A percentile compares a stretch with the other conserved stretches of the same genome.
phyloP scores from a whole-genome alignment of 129 eudicot species.

The Rutidosis leptorrhynchoides region DNA sequence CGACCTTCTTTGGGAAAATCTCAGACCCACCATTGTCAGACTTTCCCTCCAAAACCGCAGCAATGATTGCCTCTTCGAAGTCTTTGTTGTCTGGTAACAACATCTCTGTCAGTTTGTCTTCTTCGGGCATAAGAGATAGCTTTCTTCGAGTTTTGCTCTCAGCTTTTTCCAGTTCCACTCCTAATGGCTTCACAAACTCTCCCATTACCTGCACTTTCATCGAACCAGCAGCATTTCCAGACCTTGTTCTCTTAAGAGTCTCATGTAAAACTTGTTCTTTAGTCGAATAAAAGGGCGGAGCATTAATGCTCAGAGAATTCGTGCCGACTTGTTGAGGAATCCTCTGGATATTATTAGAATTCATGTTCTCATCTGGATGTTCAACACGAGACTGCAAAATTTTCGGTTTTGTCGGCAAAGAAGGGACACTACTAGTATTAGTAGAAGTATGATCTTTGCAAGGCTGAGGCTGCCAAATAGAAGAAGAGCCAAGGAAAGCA shows the following conservation, averaged over 20 bases:
- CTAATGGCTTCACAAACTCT: no score
- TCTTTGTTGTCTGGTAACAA: conserved; percentile 69
- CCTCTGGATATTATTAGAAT: no score
- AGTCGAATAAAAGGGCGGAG: conserved; percentile 63
- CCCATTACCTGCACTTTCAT: conserved; percentile 48
- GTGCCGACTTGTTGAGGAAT: no score
- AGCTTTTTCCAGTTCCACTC: no score
- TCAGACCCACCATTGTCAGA: no score
- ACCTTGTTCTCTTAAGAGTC: conserved; percentile 77
- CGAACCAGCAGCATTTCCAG: conserved; percentile 44
- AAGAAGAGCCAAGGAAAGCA: conserved; percentile 83
- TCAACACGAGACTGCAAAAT: conserved; percentile 34
- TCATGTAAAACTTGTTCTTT: conserved; percentile 40
- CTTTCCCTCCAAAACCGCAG: conserved; percentile 83
- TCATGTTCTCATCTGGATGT: conserved; percentile 61
- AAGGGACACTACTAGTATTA: no score
- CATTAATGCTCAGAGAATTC: conserved; percentile 66
- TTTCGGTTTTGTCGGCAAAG: conserved; percentile 16
- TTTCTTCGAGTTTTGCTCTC: no score
- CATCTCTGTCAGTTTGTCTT: conserved; percentile 37
- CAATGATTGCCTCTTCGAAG: conserved; percentile 76
- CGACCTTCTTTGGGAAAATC: no score
- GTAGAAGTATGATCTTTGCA: conserved; percentile 58
- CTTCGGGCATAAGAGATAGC: no score
- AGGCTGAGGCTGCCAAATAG: conserved; percentile 99